Evolutionary conservation across 2,329 filamentous ascomycete species (phyloP).

Genomic region (Paradendryphiella salina): DNA sequence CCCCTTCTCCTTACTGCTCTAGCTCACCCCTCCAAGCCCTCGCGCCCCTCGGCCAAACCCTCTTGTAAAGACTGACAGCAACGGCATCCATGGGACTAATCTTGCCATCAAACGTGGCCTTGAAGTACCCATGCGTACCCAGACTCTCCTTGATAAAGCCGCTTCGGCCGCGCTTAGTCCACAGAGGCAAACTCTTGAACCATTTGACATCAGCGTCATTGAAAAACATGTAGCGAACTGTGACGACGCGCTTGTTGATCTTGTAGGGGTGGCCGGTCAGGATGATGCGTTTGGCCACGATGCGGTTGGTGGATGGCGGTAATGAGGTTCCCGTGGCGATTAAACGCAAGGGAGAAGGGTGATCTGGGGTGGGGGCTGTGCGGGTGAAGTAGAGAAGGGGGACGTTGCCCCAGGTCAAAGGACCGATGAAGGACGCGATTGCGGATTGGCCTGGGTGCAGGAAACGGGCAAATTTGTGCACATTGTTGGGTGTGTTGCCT

Average conservation of each 20-base stretch:
- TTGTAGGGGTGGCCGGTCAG: slow-evolving; percentile 96
- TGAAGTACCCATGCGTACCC: slow-evolving; percentile 99
- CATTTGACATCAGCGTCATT: slow-evolving; percentile 91
- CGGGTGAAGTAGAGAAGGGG: slow-evolving; percentile 86
- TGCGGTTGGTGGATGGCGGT: slow-evolving; percentile 71
- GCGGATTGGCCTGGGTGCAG: slow-evolving; percentile 88
- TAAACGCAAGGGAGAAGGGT: slow-evolving; percentile 61
- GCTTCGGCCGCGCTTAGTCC: slow-evolving; percentile 85
- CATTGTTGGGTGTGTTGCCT: slow-evolving; percentile 92
- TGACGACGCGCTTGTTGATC: slow-evolving; percentile 97
- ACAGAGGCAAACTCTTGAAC: slow-evolving; percentile 96
- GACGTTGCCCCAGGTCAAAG: slow-evolving; percentile 89
- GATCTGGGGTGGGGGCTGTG: slow-evolving; percentile 44
- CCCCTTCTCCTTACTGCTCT: not conserved
- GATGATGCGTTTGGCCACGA: slow-evolving; percentile 91
- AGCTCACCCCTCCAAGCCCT: slow-evolving; percentile 45
- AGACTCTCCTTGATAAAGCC: slow-evolving; percentile 93
- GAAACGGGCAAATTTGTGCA: slow-evolving; percentile 94
- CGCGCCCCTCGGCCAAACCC: slow-evolving; percentile 68
- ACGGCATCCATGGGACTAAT: slow-evolving; percentile 96
- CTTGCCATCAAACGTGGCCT: slow-evolving; percentile 93
- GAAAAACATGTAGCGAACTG: slow-evolving; percentile 99
- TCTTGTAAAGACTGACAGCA: slow-evolving; percentile 70
- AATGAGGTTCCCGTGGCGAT: slow-evolving; percentile 87
- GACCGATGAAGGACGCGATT: slow-evolving; percentile 86